Conservation (phyloP, 306 rosid genomes). For the Trifolium pratense region DNA sequence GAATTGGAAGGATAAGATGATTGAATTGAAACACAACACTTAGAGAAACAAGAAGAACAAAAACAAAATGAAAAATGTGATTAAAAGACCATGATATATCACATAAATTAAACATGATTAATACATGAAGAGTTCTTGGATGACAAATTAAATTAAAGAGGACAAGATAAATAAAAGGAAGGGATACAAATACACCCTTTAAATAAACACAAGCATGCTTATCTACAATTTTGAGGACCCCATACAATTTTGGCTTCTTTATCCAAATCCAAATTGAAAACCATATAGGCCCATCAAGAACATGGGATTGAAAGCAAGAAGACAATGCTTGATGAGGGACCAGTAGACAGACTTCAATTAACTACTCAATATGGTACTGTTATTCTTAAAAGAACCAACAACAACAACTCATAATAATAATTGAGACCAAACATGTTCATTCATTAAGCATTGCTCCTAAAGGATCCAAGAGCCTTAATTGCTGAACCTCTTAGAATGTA, state of each 20-base stretch:
- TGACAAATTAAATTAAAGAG: neutral
- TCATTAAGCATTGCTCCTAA: conserved; percentile 81
- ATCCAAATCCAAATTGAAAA: conserved; percentile 28
- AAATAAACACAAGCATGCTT: conserved; percentile 41
- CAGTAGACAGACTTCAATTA: conserved; percentile 37
- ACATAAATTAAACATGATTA: conserved; percentile 21
- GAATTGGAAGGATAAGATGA: conserved; percentile 34
- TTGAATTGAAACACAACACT: conserved; percentile 28
- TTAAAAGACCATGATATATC: neutral
- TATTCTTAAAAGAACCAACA: conserved; percentile 40
- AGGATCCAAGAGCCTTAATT: conserved; percentile 90
- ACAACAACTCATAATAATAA: conserved; percentile 2
- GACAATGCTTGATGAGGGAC: conserved; percentile 33
- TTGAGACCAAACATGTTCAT: conserved; percentile 11
- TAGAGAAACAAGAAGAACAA: conserved; percentile 11
- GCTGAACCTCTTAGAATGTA: conserved; percentile 80
- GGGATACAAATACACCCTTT: conserved; percentile 57
- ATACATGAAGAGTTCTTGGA: conserved; percentile 23
- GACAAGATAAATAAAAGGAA: neutral
- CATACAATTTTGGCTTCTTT: conserved; percentile 31
- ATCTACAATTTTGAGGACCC: conserved; percentile 66
- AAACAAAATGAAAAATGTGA: conserved; percentile 3
- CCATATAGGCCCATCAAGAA: neutral
- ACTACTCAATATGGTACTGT: conserved; percentile 38
- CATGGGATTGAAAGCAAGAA: conserved; percentile 1